phyloP scores from a whole-genome alignment of 164 flowering plant genomes.

The Brasenia schreberi region DNA sequence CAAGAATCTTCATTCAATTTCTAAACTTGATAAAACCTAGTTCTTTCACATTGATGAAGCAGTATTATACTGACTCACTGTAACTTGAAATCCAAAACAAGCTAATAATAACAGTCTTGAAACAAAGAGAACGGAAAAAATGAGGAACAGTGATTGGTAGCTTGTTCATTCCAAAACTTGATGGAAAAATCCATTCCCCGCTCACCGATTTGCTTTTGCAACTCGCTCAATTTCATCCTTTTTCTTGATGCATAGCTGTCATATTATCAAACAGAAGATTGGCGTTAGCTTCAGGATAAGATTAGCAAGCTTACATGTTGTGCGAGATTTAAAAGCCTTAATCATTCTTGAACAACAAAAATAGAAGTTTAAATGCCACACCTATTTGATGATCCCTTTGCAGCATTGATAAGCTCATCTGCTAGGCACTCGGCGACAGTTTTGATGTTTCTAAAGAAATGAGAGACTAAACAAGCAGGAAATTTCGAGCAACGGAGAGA shows the following conservation, averaged over 20 bases:
- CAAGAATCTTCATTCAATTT: neutral
- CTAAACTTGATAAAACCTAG: neutral
- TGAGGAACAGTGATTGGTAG: neutral
- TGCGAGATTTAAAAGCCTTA: no score
- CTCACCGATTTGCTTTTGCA: slow-evolving; percentile 22
- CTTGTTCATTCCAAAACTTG: neutral
- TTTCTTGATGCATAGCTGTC: slow-evolving; percentile 24
- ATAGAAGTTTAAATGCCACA: neutral
- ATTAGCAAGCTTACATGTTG: neutral
- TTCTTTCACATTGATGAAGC: neutral
- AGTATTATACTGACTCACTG: neutral
- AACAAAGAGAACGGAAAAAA: neutral
- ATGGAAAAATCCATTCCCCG: neutral
- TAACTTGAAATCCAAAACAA: neutral
- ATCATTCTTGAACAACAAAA: no score
- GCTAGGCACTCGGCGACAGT: slow-evolving; percentile 24
- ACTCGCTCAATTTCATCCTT: slow-evolving; percentile 22
- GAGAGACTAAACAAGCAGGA: no score
- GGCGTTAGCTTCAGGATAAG: neutral
- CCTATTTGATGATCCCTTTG: slow-evolving; percentile 23
- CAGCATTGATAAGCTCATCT: slow-evolving; percentile 22
- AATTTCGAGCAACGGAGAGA: no score
- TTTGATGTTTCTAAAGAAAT: slow-evolving; percentile 22
- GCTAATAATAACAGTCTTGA: neutral
- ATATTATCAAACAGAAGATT: neutral